Evolutionary conservation across 2,329 filamentous ascomycete species (phyloP).

Genomic region (Orbilia blumenaviensis): DNA sequence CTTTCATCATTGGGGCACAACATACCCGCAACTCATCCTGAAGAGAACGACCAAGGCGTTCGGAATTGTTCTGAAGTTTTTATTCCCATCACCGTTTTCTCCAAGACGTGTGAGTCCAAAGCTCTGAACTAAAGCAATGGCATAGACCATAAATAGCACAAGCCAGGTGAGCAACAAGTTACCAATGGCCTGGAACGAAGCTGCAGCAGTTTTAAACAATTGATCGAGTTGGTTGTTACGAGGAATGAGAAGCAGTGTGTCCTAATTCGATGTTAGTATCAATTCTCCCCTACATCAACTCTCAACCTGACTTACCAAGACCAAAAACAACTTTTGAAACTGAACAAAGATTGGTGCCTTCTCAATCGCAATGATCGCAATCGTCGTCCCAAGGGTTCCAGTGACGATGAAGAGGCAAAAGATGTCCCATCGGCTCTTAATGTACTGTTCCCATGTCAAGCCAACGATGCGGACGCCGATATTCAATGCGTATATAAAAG

Average conservation of each 20-base stretch:
- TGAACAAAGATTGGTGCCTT: conserved; percentile 74
- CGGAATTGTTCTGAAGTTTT: conserved; percentile 93
- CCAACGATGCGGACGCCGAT: conserved; percentile 84
- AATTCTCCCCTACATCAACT: background rate
- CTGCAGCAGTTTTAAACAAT: conserved; percentile 97
- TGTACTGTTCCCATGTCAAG: conserved; percentile 89
- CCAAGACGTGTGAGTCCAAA: conserved; percentile 95
- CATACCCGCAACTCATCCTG: conserved; percentile 77
- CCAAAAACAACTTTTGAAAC: conserved; percentile 92
- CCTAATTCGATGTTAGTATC: conserved; percentile 15
- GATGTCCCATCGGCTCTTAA: conserved; percentile 92
- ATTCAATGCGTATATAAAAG: conserved; percentile 82
- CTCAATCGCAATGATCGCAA: conserved; percentile 73
- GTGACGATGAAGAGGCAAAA: conserved; percentile 83
- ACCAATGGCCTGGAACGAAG: conserved; percentile 86
- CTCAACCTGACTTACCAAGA: conserved; percentile 65
- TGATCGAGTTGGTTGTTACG: conserved; percentile 97
- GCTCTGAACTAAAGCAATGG: conserved; percentile 93
- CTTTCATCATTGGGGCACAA: background rate
- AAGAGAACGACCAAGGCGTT: conserved; percentile 94
- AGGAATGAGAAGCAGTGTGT: conserved; percentile 73
- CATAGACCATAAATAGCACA: conserved; percentile 93
- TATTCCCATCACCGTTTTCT: conserved; percentile 74
- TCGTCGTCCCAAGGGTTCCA: conserved; percentile 82
- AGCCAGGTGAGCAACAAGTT: conserved; percentile 97